Evolutionary conservation across 75 land plant species (phyloP).

Genomic region (Pinus tabuliformis): DNA sequence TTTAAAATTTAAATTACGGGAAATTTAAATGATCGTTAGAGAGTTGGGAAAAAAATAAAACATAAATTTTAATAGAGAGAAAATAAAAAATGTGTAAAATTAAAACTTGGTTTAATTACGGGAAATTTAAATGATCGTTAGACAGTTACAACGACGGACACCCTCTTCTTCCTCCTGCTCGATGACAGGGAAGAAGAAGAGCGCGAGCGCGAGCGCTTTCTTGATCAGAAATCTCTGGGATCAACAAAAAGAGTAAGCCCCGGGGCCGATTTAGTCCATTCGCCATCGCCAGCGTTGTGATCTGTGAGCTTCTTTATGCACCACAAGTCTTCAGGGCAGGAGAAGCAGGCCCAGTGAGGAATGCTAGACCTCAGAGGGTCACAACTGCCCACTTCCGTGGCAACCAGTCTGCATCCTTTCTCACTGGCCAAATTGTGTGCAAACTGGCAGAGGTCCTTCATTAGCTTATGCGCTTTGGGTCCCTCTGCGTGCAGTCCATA

Average conservation of each 20-base stretch:
- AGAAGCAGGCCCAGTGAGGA: conserved; percentile 86
- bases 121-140: too few relatives aligned
- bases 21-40: too few relatives aligned
- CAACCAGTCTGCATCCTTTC: conserved; percentile 58
- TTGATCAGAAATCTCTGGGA: conserved; percentile 57
- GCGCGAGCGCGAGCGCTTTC: too few relatives aligned
- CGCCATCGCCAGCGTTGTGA: conserved; percentile 42
- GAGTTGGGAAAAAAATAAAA: too few relatives aligned
- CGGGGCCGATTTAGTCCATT: conserved; percentile 71
- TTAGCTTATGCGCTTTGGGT: conserved; percentile 26
- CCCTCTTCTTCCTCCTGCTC: too few relatives aligned
- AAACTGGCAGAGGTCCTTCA: conserved; percentile 51
- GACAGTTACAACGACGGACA: too few relatives aligned
- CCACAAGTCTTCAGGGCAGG: conserved; percentile 85
- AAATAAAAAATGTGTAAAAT: too few relatives aligned
- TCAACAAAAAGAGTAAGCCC: conserved; percentile 66
- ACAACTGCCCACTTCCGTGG: conserved; percentile 65
- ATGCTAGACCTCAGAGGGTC: conserved; percentile 70
- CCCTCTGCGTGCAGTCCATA: conserved; percentile 88
- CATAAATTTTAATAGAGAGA: too few relatives aligned
- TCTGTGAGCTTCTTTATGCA: conserved; percentile 76
- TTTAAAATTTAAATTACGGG: too few relatives aligned
- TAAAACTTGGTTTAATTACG: too few relatives aligned
- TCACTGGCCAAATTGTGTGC: conserved; percentile 76
- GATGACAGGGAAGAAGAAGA: too few relatives aligned